A percentile compares a stretch with the other conserved stretches of the same genome.
phyloP scores from a whole-genome alignment of 1,284 basidiomycete genomes.

The Apiotrichum sp. region DNA sequence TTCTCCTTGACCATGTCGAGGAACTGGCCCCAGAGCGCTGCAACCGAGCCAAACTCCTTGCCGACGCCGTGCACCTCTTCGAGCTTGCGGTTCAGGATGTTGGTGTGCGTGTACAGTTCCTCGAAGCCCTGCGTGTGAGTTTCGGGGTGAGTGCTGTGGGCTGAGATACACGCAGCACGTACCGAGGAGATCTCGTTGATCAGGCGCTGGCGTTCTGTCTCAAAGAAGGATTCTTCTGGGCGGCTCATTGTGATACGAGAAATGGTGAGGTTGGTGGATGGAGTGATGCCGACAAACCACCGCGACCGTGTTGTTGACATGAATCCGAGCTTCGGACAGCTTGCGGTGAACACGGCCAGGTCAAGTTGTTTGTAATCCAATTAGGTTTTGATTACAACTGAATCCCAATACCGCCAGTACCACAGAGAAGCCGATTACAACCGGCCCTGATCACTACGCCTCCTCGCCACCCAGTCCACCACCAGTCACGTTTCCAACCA shows the following conservation, averaged over 20 bases:
- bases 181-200: constrained; percentile 46
- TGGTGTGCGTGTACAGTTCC: constrained; percentile 74
- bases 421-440: too few relatives aligned
- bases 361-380: too few relatives aligned
- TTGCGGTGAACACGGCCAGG: too few relatives aligned
- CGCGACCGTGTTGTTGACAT: too few relatives aligned
- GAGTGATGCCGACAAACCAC: too few relatives aligned
- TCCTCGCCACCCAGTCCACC: not conserved
- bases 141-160: too few relatives aligned
- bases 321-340: too few relatives aligned
- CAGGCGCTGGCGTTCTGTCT: constrained; percentile 40
- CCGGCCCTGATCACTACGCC: too few relatives aligned
- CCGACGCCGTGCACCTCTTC: constrained; percentile 90
- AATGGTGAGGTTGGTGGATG: not conserved
- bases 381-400: too few relatives aligned
- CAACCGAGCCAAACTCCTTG: constrained; percentile 84
- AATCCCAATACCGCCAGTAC: too few relatives aligned
- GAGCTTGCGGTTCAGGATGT: constrained; percentile 82
- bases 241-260: not conserved
- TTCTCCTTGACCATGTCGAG: constrained; percentile 37
- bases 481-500: too few relatives aligned
- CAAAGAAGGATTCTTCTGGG: constrained; percentile 35
- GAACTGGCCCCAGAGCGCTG: constrained; percentile 66
- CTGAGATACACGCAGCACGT: constrained; percentile 8
- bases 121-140: constrained; percentile 97